Conservation (phyloP, 1,139 yeast genomes). For the Nakaseomyces bracarensis region DNA sequence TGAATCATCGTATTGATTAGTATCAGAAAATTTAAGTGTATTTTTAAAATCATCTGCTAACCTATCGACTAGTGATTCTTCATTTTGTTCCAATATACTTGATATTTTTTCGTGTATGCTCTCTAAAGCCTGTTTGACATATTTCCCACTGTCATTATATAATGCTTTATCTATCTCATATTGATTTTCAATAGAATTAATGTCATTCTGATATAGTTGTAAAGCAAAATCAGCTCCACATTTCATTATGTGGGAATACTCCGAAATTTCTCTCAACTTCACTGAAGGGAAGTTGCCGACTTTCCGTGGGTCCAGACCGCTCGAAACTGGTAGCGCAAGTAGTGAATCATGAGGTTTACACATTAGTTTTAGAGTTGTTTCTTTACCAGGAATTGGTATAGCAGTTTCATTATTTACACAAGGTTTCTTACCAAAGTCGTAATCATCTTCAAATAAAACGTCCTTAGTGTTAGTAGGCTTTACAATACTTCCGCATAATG, state of each 20-base stretch:
- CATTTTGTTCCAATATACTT: constrained; percentile 12
- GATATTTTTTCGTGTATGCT: constrained; percentile 44
- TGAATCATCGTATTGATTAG: constrained; percentile 29
- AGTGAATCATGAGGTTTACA: constrained; percentile 52
- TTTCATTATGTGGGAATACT: constrained; percentile 53
- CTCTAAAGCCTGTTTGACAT: constrained; percentile 48
- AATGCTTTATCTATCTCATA: constrained; percentile 49
- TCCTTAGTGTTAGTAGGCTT: constrained; percentile 55
- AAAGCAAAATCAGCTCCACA: constrained; percentile 51
- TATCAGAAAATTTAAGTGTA: constrained; percentile 18
- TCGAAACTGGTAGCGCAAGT: constrained; percentile 52
- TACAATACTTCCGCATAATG: constrained; percentile 68
- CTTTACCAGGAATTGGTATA: constrained; percentile 53
- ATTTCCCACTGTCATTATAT: constrained; percentile 53
- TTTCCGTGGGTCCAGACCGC: constrained; percentile 31
- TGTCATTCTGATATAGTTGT: constrained; percentile 40
- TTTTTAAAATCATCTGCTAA: constrained; percentile 4
- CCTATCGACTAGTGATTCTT: background rate
- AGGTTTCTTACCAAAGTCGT: constrained; percentile 35
- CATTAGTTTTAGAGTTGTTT: constrained; percentile 62
- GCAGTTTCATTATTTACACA: constrained; percentile 31
- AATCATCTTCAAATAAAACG: constrained; percentile 44
- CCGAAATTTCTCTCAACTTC: constrained; percentile 32
- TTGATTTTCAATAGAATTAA: constrained; percentile 44
- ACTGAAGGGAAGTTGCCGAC: constrained; percentile 40